Percentiles rank a stretch among this genome's conserved stretches.
These are phyloP conservation scores for Smittium culicis DNA, from an alignment of 371 early-diverging fungal species.

Conservation along the genomic window DNA sequence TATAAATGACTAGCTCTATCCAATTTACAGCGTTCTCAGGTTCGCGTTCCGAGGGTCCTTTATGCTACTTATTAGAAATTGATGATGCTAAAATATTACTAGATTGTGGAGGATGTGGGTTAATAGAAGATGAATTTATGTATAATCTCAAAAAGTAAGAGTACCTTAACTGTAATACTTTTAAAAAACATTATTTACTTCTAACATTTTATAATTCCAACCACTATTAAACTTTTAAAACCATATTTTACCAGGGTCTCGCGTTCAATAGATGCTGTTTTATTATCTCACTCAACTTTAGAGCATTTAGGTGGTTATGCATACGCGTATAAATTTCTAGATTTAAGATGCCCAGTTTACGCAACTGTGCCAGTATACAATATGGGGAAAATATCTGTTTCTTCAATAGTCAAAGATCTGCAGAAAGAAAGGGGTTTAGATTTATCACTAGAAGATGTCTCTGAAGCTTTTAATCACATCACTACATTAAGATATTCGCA, in stretches of 20 bases:
- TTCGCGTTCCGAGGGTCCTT: conserved; percentile 60
- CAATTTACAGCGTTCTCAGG: conserved; percentile 78
- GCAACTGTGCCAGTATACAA: conserved; percentile 87
- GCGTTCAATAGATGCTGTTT: conserved; percentile 79
- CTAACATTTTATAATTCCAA: too few species aligned
- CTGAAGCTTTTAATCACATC: conserved; percentile 71
- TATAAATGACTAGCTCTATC: conserved; percentile 46
- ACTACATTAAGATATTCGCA: conserved; percentile 82
- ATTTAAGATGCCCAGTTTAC: conserved; percentile 77
- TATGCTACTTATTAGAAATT: conserved; percentile 83
- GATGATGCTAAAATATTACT: conserved; percentile 78
- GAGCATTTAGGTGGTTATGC: conserved; percentile 82
- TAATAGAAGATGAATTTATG: conserved; percentile 40
- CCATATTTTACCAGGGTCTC: conserved; percentile 60
- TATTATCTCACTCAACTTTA: conserved; percentile 82
- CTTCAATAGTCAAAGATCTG: conserved; percentile 59
- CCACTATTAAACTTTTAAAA: too few species aligned
- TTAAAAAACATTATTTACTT: too few species aligned
- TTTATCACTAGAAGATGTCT: conserved; percentile 58
- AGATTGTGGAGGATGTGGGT: conserved; percentile 83
- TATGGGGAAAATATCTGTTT: conserved; percentile 79
- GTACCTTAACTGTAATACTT: too few species aligned
- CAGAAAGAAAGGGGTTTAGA: conserved; percentile 47
- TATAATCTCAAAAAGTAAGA: conserved; percentile 43
- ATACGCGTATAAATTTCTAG: conserved; percentile 61